These are phyloP conservation scores for Yamadazyma philogaea DNA, from an alignment of 805 yeast species.

Conservation along the genomic window DNA sequence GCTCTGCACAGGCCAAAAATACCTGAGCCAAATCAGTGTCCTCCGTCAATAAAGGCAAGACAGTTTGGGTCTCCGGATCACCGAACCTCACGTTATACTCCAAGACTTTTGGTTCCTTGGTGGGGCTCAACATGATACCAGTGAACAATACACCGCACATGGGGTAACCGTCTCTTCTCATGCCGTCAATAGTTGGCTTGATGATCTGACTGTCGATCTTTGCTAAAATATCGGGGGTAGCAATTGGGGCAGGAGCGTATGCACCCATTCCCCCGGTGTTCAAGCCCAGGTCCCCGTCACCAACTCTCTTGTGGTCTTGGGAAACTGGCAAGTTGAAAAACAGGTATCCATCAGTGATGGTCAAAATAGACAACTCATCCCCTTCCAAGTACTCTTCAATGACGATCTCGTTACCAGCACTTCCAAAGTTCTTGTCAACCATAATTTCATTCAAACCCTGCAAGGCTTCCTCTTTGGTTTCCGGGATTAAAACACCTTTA, in stretches of 20 bases:
- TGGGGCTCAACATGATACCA: slow-evolving; percentile 85
- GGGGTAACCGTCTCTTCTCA: slow-evolving; percentile 93
- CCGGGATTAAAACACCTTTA: slow-evolving; percentile 94
- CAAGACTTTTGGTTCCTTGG: slow-evolving; percentile 83
- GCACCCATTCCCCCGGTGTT: slow-evolving; percentile 99
- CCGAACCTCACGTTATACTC: slow-evolving; percentile 98
- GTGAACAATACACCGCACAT: slow-evolving; percentile 95
- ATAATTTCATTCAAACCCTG: slow-evolving; percentile 82
- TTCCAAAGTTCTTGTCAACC: slow-evolving; percentile 85
- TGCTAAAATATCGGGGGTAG: slow-evolving; percentile 68
- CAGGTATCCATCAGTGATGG: slow-evolving; percentile 91
- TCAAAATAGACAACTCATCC: slow-evolving; percentile 90
- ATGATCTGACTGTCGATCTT: slow-evolving; percentile 73
- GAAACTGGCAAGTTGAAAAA: slow-evolving; percentile 91
- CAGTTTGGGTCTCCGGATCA: slow-evolving; percentile 98
- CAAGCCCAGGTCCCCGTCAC: slow-evolving; percentile 89
- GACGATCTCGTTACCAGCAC: slow-evolving; percentile 90
- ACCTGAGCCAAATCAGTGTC: slow-evolving; percentile 92
- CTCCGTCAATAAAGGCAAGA: slow-evolving; percentile 75
- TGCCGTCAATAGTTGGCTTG: slow-evolving; percentile 90
- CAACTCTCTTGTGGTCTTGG: slow-evolving; percentile 95
- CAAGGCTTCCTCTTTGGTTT: slow-evolving; percentile 76
- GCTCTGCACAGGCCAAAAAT: slow-evolving; percentile 91
- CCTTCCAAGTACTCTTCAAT: slow-evolving; percentile 96
- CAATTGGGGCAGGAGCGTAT: slow-evolving; percentile 96